Base-by-base conservation (phyloP, 768 basidiomycete species). In the Candolleomyces aberdarensis region DNA sequence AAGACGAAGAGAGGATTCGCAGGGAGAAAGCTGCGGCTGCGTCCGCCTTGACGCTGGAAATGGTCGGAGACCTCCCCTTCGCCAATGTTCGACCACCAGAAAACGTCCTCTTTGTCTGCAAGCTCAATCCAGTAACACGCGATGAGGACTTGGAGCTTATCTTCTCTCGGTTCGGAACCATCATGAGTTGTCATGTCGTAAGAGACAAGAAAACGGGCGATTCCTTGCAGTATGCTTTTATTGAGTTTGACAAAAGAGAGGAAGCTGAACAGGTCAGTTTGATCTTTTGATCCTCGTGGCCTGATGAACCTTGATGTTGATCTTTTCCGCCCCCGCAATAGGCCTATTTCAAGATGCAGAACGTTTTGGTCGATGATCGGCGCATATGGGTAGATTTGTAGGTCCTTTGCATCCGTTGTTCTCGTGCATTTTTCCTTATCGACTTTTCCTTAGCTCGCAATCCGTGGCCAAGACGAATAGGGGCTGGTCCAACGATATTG, bases 341-440 rank as follows among this genome's bases (percentile, higher is more conserved):
- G 91, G 97, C 94, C 9, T 99, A 98, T 74, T 96, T 98, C 78
- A 99, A 98, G 74, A 99, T 99, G 97, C 97, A 98, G 72, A 98
- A 98, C 67, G 97, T 98, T 0, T 78, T 99, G 11, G 91, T 99
- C 13, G 97, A 99, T 70, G 97, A 99, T 74, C 85, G 95, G 14
- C 86, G 97, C 13, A 98, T 99, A 68, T 98, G 96, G 94, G 96
- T 99, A 63, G 97, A 98, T 75, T 98, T 99, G 90, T 96, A 67
- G 62, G 90, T 80, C 41, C 19, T 58, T 41, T 31, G 55, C 48
- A 47, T 66, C n/a, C 41, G 48, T 51, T 58, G 17, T 41, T 26
- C 41, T 57, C 15, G 51, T 69, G 59, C 53, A 57, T 4, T 22
- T 22, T 52, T 71, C 67, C 59, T 63, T 53, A 57, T 64, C 22